Evolutionary conservation across 257 asterid genomes (phyloP).

Genomic region (Eustoma russellianum): DNA sequence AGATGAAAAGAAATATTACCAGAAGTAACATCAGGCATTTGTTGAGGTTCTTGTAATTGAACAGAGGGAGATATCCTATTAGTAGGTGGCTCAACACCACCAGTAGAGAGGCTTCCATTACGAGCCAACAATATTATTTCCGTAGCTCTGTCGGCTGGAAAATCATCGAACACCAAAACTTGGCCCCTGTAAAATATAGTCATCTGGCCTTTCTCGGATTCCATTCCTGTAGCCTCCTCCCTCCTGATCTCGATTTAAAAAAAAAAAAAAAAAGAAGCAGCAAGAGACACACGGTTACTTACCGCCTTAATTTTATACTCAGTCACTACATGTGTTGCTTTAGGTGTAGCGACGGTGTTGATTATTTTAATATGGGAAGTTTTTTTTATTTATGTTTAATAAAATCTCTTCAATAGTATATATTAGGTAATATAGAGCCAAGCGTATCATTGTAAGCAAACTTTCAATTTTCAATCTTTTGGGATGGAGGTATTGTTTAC

Average conservation of each 20-base stretch:
- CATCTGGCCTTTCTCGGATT: constrained; percentile 37
- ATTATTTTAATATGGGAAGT: constrained; percentile 20
- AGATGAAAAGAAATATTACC: constrained; percentile 13
- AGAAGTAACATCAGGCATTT: constrained; percentile 27
- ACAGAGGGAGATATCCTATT: constrained; percentile 5
- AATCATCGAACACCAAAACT: constrained; percentile 55
- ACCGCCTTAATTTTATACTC: too few relatives aligned
- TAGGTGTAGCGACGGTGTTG: constrained; percentile 12
- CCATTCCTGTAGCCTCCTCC: constrained; percentile 17
- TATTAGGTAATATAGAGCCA: constrained; percentile 16
- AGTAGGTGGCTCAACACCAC: constrained; percentile 11
- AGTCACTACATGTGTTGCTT: neutral
- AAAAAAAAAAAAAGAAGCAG: constrained; percentile 1
- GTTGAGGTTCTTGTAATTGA: constrained; percentile 10
- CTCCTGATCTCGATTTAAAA: constrained; percentile 12
- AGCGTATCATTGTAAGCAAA: neutral
- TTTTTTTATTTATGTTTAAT: constrained; percentile 22
- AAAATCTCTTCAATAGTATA: too few relatives aligned
- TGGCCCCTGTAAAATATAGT: constrained; percentile 62
- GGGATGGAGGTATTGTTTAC: too few relatives aligned
- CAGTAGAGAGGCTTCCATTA: constrained; percentile 21
- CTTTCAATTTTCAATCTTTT: too few relatives aligned
- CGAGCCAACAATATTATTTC: constrained; percentile 46
- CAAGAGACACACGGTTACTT: too few relatives aligned
- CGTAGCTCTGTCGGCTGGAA: constrained; percentile 39